A percentile compares a stretch with the other conserved stretches of the same genome.
Evolutionary conservation across 441 rosid species (phyloP).

Genomic region (Erodium chrysanthum): DNA sequence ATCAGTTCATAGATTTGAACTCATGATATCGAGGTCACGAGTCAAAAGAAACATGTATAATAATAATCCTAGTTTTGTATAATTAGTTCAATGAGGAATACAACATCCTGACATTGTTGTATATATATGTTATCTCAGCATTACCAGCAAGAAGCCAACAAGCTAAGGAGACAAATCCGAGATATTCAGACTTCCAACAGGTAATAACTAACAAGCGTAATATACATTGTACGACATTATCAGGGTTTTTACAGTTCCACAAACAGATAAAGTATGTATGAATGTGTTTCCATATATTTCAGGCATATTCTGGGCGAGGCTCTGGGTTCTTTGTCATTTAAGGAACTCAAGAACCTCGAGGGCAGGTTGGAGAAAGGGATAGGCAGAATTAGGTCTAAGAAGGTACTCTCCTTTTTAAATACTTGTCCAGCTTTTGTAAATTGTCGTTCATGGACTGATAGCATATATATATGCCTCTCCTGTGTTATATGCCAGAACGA

Average conservation of each 20-base stretch:
- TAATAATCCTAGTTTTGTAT: no score
- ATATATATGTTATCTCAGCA: conserved; percentile 31
- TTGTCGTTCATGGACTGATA: no score
- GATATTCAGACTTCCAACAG: conserved; percentile 68
- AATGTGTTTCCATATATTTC: background rate
- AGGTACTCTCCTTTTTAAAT: conserved; percentile 43
- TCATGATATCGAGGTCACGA: no score
- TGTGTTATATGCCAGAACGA: conserved; percentile 36
- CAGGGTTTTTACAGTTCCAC: no score
- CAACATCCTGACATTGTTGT: no score
- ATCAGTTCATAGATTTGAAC: no score
- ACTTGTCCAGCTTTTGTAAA: no score
- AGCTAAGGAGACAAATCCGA: conserved; percentile 63
- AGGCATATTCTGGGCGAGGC: conserved; percentile 86
- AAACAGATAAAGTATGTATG: no score
- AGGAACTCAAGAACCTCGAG: conserved; percentile 81
- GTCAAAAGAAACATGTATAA: no score
- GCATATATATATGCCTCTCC: no score
- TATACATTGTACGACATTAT: no score
- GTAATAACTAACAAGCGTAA: conserved; percentile 19
- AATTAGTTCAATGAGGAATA: no score
- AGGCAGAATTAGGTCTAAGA: conserved; percentile 59
- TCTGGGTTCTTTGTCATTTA: conserved; percentile 47
- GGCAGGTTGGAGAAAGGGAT: conserved; percentile 74
- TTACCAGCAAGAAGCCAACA: conserved; percentile 80